These are phyloP conservation scores for Trametes meyenii DNA, from an alignment of 768 basidiomycete genomes.

Conservation along the genomic window DNA sequence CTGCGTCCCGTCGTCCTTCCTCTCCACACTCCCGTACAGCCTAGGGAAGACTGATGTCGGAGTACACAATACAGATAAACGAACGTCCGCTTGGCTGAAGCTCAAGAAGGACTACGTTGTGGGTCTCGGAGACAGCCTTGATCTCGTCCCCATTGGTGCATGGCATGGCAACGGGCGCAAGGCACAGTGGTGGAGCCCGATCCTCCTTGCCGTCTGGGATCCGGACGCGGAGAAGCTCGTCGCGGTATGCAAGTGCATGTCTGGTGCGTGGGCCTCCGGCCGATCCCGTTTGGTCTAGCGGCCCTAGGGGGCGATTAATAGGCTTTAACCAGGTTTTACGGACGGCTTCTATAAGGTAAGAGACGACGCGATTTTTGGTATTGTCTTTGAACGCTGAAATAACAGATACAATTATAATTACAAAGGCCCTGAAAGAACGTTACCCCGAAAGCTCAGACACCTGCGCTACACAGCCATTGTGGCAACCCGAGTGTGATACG, in stretches of 20 bases:
- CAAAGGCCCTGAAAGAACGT: conserved; percentile 60
- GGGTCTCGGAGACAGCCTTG: conserved; percentile 75
- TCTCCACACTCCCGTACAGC: neutral
- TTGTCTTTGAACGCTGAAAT: conserved; percentile 1
- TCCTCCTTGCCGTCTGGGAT: conserved; percentile 80
- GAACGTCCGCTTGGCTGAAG: conserved; percentile 88
- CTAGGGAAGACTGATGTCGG: neutral
- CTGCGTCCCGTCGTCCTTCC: neutral
- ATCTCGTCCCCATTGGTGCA: conserved; percentile 74
- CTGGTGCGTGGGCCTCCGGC: conserved; percentile 48
- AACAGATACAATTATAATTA: neutral
- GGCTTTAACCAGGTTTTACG: conserved; percentile 64
- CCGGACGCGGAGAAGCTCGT: conserved; percentile 60
- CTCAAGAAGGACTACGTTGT: conserved; percentile 91
- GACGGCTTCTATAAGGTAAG: conserved; percentile 78
- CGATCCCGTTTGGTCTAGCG: conserved; percentile 10
- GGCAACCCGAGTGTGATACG: conserved; percentile 57
- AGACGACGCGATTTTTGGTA: neutral
- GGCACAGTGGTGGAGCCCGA: conserved; percentile 90
- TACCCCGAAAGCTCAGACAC: conserved; percentile 61
- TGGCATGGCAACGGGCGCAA: conserved; percentile 93
- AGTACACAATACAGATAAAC: conserved; percentile 56
- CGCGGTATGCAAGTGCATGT: conserved; percentile 91
- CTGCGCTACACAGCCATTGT: conserved; percentile 54
- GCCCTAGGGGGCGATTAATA: conserved; percentile 12